Evolutionary conservation across 2,329 filamentous ascomycete genomes (phyloP), one percentile per base, ranked within the genome.

Genomic region (Beauveria sp.): DNA sequence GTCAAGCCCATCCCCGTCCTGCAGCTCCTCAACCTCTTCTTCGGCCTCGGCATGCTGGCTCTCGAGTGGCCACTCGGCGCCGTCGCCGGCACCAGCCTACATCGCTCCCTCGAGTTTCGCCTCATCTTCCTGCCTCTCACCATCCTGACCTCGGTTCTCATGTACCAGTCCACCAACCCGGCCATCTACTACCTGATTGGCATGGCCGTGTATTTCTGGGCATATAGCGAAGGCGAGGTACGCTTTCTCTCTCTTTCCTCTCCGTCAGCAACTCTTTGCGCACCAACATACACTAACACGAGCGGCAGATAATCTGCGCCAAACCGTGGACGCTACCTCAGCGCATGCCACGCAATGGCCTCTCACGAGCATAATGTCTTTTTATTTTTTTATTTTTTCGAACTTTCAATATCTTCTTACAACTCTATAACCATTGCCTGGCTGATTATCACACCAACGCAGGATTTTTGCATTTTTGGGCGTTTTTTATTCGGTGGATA

Each of bases 211-310:
- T 99, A 98, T 75, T 96, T 98, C 70, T 97, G 93, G 93, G 95
- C 91, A 1, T 98, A 96, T 70, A 95, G 89, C 70, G 93, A 99
- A 76, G 95, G 95, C 76, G 95, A 99, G 88, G 93, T 96, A 76
- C 72, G 88, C 14, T 59, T 3, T 14, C 3, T 8, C 14, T 34
- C 3, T 5, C 31, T 14, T 14, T 34, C 3, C 5, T n/a, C 9
- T 5, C 61, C n/a, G n/a, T 58, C 50, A 62, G 12, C 12, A 14
- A 16, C 34, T 16, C 34, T 5, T 38, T 14, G 14, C 34, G 34
- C 14, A 38, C 34, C 12, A 38, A 38, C 0, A 16, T 38, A 69
- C 62, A 69, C 54, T 63, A 43, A 5, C 40, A n/a, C 1, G n/a
- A 5, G 2, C 12, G 31, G 18, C 61, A 89, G 86, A 82, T 88